phyloP scores from a whole-genome alignment of 805 yeast genomes.

The Candida namnaoensis region DNA sequence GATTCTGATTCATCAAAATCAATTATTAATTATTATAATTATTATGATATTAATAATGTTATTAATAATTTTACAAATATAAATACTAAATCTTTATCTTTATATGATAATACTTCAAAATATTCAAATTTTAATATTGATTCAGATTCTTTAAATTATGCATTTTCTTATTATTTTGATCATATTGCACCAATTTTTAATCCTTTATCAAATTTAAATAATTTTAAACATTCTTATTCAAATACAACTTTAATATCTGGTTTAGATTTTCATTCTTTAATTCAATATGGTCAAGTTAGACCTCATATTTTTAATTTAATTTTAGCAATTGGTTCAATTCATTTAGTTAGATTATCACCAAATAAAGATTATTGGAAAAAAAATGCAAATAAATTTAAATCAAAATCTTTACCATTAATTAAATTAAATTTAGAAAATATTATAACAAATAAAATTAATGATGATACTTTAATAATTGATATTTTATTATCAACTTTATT shows the following conservation, averaged over 20 bases:
- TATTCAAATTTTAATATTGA: no score
- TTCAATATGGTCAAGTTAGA: conserved; percentile 1
- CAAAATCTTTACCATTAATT: not conserved
- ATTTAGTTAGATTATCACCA: not conserved
- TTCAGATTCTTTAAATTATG: conserved; percentile 1
- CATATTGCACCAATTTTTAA: conserved; percentile 4
- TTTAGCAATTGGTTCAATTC: conserved; percentile 4
- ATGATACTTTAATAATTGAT: not conserved
- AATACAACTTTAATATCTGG: not conserved
- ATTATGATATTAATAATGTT: no score
- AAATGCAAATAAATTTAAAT: conserved; percentile 1
- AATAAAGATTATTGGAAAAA: conserved; percentile 1
- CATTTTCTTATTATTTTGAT: conserved; percentile 2
- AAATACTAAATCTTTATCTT: no score
- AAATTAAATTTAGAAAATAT: no score
- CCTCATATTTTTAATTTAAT: conserved; percentile 1
- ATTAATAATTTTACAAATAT: no score
- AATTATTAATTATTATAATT: no score
- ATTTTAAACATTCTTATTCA: not conserved
- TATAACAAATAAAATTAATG: not conserved
- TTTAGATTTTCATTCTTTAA: conserved; percentile 1
- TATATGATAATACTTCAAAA: no score
- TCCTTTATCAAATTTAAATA: conserved; percentile 1
- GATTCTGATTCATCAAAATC: no score
- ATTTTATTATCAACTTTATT: conserved; percentile 3